Base-by-base conservation (phyloP, 176 grass and related monocot species). In the Ampelocalamus luodianensis region DNA sequence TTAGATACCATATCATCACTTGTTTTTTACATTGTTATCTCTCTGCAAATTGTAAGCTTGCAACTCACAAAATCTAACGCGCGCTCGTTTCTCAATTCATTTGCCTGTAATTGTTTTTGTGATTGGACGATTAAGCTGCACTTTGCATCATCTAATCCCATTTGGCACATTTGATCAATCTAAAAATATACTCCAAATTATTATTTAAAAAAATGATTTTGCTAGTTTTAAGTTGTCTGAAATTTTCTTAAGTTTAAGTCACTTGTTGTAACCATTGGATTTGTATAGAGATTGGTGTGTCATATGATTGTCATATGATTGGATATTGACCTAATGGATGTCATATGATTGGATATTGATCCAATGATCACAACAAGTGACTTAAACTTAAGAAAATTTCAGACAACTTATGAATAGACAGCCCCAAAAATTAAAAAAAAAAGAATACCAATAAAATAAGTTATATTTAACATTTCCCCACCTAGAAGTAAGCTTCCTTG, bases 401-500 rank as follows among this genome's bases (percentile, higher is more conserved):
- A n/a, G n/a, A n/a, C n/a, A n/a, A n/a, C n/a, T n/a, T n/a, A n/a
- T n/a, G n/a, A n/a, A n/a, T n/a, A n/a, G n/a, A n/a, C n/a, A n/a
- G n/a, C n/a, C n/a, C n/a, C n/a, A n/a, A n/a, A n/a, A n/a, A n/a
- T n/a, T n/a, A n/a, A n/a, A n/a, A 29, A 29, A 29, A 29, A 29
- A 29, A 29, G 29, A 29, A 29, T 29, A 29, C 29, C 10, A 46
- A 26, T 9, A 4, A 60, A 60, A 12, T 58, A 61, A 44, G 22
- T 77, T 26, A 4, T 29, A 3, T 32, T 26, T 44, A 27, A 16
- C 59, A 64, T 63, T 62, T 78, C 38, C 39, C 61, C 43, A 48
- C 43, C 39, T 32, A 20, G 24, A 72, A 82, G 37, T 37, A 45
- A 82, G n/a, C 40, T 82, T 8, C 14, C 2, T 71, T 72, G 80